Base-by-base conservation (phyloP, 164 flowering plant species). In the Liriodendron chinense region DNA sequence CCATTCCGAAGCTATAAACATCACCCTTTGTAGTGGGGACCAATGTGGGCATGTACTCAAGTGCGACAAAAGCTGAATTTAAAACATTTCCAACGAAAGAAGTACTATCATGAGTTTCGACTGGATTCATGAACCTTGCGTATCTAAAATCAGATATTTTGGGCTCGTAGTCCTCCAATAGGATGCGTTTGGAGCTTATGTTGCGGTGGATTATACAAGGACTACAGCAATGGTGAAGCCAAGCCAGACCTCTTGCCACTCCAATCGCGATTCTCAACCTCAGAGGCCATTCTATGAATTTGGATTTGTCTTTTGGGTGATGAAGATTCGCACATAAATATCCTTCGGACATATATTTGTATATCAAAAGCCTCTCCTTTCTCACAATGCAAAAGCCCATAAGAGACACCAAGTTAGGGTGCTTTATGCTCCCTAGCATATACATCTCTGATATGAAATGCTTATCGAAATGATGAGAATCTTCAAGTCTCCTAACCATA, bases 361-460 rank as follows among this genome's bases (percentile, higher is more conserved):
- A 85, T 14, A 85, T 79, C 83, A 83, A 64, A 79, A 85, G 72
- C 76, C 81, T 79, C 62, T 83, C 87, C 70, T 75, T 78, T 57
- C 72, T 72, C 3, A 76, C 82, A 56, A 85, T 25, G 66, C 85
- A 85, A 56, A 81, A 81, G 0, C 87, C 87, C 78, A 83, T 18
- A 6, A 78, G 73, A 8, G 78, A 70, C 63, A 75, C 82, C 77
- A 80, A 74, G 63, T 80, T 80, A 48, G 50, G 56, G 20, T 77
- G 77, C 18, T 61, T 79, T 57, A 72, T 75, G 23, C 67, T 72
- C 47, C 76, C 78, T 13, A 79, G 70, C 25, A 78, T 76, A 23
- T 9, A 72, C 82, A 79, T 75, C 64, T 79, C 78, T 12, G 82
- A 79, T 50, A 71, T 23, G 63, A 79, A 79, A 28, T 76, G 65